Conservation (phyloP, 2,329 filamentous ascomycete species). For the Cercospora zeina region DNA sequence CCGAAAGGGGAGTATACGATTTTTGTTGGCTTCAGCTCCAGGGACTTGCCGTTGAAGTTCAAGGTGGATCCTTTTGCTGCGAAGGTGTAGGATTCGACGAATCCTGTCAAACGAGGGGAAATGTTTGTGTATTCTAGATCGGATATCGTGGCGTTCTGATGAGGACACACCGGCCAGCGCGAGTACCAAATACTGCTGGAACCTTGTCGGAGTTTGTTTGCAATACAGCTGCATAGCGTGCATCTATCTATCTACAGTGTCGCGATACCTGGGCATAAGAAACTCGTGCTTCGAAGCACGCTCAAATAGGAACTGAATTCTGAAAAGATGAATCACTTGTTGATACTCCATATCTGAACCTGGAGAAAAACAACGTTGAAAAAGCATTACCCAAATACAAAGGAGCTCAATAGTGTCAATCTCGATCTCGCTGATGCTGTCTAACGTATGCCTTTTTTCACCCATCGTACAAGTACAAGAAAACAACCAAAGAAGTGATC, state of each 20-base stretch:
- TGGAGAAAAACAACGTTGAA: too few relatives aligned
- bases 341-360: too few relatives aligned
- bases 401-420: not conserved
- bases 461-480: not conserved
- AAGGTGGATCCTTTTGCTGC: constrained; percentile 22
- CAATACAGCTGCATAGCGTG: too few relatives aligned
- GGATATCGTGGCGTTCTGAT: not conserved
- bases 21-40: constrained; percentile 35
- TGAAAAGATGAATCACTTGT: too few relatives aligned
- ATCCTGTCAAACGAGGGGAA: not conserved
- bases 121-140: not conserved
- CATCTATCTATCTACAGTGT: not conserved
- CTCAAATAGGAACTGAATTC: too few relatives aligned
- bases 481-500: not conserved
- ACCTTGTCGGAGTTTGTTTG: not conserved
- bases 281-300: not conserved
- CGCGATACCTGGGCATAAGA: not conserved
- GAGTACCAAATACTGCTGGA: not conserved
- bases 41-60: constrained; percentile 22
- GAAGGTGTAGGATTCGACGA: not conserved
- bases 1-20: constrained; percentile 39
- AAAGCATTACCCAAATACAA: not conserved
- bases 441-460: not conserved
- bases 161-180: not conserved
- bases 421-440: not conserved